A percentile compares a stretch with the other conserved stretches of the same genome.
Conservation (phyloP, 495 filamentous ascomycete species). For the Xylona heveae region DNA sequence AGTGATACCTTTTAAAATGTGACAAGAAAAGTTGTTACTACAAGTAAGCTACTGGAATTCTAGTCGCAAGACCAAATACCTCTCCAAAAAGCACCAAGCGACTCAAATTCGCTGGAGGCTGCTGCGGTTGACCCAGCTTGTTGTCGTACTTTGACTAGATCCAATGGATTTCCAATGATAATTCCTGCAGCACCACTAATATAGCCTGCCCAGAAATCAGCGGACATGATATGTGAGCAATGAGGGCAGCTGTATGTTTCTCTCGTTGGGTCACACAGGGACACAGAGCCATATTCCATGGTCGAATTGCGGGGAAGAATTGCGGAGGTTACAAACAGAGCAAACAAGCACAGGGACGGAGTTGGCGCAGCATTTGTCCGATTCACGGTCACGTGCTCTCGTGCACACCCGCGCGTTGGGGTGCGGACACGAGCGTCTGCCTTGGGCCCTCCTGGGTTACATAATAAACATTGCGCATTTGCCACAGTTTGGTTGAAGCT, state of each 20-base stretch:
- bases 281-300: no score
- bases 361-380: no score
- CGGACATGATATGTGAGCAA: slow-evolving; percentile 55
- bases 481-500: no score
- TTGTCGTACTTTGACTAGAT: slow-evolving; percentile 63
- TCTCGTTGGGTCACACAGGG: background rate
- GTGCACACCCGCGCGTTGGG: no score
- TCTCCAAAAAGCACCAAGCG: slow-evolving; percentile 23
- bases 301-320: background rate
- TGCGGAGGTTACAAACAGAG: background rate
- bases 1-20: slow-evolving; percentile 32
- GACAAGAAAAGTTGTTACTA: background rate
- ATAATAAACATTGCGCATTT: no score
- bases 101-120: slow-evolving; percentile 18
- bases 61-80: slow-evolving; percentile 11
- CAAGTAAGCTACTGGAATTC: background rate
- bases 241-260: slow-evolving; percentile 2
- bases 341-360: no score
- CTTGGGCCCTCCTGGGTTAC: no score
- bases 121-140: slow-evolving; percentile 31
- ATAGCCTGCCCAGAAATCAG: slow-evolving; percentile 79
- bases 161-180: slow-evolving; percentile 70
- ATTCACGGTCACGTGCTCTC: no score
- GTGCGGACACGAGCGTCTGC: no score
- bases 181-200: slow-evolving; percentile 65